These are phyloP conservation scores for Cryptosporidium parvum DNA, from an alignment of 169 alveolate genomes.

Conservation along the genomic window DNA sequence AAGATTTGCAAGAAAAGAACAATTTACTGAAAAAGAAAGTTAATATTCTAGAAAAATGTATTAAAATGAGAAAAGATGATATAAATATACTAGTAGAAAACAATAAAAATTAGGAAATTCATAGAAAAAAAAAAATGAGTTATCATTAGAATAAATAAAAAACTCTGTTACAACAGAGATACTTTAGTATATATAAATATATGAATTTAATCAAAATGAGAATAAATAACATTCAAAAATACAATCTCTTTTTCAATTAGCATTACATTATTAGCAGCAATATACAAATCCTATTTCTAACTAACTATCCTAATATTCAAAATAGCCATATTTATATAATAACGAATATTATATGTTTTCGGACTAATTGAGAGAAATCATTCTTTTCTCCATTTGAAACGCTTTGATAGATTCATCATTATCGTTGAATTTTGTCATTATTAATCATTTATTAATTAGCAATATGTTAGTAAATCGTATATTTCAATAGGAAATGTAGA, in stretches of 20 bases:
- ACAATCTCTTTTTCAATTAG: constrained; percentile 18
- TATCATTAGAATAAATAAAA: neutral
- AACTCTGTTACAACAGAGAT: neutral
- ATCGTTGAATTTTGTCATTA: neutral
- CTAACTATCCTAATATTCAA: constrained; percentile 24
- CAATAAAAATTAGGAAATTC: neutral
- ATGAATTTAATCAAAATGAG: neutral
- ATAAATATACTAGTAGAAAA: constrained; percentile 10
- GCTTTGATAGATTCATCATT: neutral
- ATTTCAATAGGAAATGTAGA: constrained; percentile 63
- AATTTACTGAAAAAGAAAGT: constrained; percentile 36
- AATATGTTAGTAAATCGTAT: neutral
- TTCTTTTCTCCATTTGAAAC: neutral
- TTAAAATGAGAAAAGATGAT: constrained; percentile 59
- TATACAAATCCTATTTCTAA: constrained; percentile 67
- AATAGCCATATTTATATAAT: constrained; percentile 2
- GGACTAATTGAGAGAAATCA: neutral
- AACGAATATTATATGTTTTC: neutral
- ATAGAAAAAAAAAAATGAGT: neutral
- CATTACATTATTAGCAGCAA: constrained; percentile 69
- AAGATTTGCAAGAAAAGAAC: constrained; percentile 5
- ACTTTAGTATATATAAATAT: neutral
- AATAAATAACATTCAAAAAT: neutral
- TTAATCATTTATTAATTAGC: neutral
- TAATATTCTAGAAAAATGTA: constrained; percentile 36